phyloP scores from a whole-genome alignment of 345 rosid genomes.

The Salix caprea region DNA sequence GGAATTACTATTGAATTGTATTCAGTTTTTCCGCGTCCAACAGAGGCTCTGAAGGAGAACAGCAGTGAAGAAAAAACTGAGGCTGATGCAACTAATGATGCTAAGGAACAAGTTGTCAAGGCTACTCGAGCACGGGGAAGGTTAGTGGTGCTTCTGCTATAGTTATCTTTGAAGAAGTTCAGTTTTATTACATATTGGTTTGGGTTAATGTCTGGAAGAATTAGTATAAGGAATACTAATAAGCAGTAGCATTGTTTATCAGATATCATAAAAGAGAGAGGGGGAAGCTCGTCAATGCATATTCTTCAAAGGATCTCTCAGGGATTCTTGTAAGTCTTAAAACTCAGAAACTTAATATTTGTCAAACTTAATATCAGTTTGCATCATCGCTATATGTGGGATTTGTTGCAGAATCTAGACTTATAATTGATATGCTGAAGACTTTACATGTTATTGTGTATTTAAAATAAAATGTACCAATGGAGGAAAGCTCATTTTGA shows the following conservation, averaged over 20 bases:
- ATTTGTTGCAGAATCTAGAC: neutral
- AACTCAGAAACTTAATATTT: neutral
- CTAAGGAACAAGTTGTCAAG: slow-evolving; percentile 42
- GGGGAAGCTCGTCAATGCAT: slow-evolving; percentile 77
- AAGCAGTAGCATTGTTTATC: neutral
- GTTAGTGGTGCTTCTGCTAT: slow-evolving; percentile 25
- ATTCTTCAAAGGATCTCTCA: slow-evolving; percentile 81
- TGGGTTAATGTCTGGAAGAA: neutral
- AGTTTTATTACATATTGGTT: neutral
- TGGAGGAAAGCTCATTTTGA: neutral
- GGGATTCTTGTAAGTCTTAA: slow-evolving; percentile 76
- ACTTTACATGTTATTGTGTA: too few relatives aligned
- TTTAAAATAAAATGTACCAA: neutral
- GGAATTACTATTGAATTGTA: neutral
- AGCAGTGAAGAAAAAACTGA: slow-evolving; percentile 31
- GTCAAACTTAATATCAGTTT: neutral
- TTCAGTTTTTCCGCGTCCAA: slow-evolving; percentile 5
- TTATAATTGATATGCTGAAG: neutral
- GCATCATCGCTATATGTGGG: neutral
- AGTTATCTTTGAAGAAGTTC: neutral
- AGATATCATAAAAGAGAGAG: slow-evolving; percentile 83
- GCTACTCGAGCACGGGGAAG: slow-evolving; percentile 90
- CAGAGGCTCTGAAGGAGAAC: slow-evolving; percentile 37
- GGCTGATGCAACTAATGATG: slow-evolving; percentile 30
- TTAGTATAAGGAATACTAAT: too few relatives aligned